These are phyloP conservation scores for Phyllosticta capitalensis DNA, from an alignment of 2,329 filamentous ascomycete species.

Conservation along the genomic window DNA sequence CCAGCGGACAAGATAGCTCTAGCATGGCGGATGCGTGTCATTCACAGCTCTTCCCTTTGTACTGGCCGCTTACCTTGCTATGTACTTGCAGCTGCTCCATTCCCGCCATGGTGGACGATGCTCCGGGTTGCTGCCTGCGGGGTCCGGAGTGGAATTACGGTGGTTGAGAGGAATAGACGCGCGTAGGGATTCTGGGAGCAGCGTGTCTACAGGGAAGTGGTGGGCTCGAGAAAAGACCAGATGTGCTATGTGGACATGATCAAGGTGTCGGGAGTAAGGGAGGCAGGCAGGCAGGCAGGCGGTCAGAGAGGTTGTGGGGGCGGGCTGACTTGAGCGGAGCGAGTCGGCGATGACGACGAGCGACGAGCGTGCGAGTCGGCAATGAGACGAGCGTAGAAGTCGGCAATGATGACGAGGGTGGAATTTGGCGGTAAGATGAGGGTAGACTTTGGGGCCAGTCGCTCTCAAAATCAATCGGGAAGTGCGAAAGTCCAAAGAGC, in stretches of 20 bases:
- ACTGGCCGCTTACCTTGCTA: constrained; percentile 65
- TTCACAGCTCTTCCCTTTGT: constrained; percentile 13
- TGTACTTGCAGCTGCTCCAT: constrained; percentile 97
- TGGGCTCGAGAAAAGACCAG: background rate
- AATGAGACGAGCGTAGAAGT: background rate
- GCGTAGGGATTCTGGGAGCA: background rate
- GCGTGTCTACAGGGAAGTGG: background rate
- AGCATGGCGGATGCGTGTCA: constrained; percentile 4
- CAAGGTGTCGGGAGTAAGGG: background rate
- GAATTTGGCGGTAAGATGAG: too few relatives aligned
- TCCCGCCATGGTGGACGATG: constrained; percentile 57
- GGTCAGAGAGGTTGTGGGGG: background rate
- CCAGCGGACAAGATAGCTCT: constrained; percentile 99
- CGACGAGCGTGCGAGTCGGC: background rate
- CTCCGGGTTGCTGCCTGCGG: background rate
- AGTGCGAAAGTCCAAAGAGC: background rate
- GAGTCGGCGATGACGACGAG: background rate
- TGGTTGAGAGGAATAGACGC: background rate
- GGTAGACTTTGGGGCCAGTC: too few relatives aligned
- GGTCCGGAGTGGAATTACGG: background rate
- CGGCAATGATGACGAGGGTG: background rate
- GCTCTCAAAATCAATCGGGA: too few relatives aligned
- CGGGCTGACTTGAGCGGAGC: background rate
- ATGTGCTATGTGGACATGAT: background rate
- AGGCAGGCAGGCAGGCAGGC: background rate